Evolutionary conservation across 169 alveolate genomes (phyloP).

Genomic region (Plasmodium ovale): DNA sequence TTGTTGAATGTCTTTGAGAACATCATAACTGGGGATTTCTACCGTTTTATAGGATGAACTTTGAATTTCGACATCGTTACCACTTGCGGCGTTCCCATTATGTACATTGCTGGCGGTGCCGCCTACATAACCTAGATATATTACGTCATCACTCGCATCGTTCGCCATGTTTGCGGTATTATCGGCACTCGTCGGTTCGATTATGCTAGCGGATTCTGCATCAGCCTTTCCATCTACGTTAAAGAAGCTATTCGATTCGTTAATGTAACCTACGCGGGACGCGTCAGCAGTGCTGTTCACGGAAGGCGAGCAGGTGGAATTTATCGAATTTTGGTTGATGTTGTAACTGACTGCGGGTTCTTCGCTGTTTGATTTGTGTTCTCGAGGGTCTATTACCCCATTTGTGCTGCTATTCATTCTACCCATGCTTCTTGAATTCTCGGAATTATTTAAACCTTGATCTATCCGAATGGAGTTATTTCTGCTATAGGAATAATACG

Average conservation of each 20-base stretch:
- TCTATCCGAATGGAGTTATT: background rate
- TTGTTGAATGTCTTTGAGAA: no score
- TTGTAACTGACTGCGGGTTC: background rate
- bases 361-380: background rate
- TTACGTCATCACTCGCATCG: background rate
- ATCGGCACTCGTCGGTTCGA: background rate
- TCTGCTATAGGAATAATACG: background rate
- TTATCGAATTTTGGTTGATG: background rate
- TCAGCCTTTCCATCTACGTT: background rate
- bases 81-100: background rate
- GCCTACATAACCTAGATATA: background rate
- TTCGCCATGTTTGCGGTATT: background rate
- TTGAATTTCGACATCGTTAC: no score
- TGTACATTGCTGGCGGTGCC: background rate
- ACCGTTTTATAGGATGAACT: no score
- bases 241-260: background rate
- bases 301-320: background rate
- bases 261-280: background rate
- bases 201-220: background rate
- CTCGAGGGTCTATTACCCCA: background rate
- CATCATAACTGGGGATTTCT: no score
- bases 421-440: background rate
- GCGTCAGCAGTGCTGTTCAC: background rate
- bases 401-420: background rate
- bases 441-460: background rate